phyloP scores from a whole-genome alignment of 2,329 filamentous ascomycete genomes.

The Colletotrichum sojae region DNA sequence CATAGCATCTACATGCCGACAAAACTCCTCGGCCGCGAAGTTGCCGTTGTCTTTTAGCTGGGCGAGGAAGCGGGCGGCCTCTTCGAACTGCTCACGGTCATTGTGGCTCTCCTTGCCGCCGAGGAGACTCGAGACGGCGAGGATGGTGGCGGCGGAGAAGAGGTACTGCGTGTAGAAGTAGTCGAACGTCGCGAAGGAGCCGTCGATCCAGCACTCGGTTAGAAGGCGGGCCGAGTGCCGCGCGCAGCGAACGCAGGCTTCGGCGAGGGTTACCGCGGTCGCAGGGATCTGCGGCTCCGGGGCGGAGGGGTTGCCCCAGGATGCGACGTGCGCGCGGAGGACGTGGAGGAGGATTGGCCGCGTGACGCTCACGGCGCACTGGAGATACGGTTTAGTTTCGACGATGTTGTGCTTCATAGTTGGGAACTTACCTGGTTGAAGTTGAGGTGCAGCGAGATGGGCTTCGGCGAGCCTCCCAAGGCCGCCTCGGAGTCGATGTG shows the following conservation, averaged over 20 bases:
- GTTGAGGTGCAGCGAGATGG: constrained; percentile 51
- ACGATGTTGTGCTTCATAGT: rapidly evolving
- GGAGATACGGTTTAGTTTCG: too few species aligned
- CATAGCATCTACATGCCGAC: constrained; percentile 55
- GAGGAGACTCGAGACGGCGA: constrained; percentile 59
- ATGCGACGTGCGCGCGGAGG: constrained; percentile 48
- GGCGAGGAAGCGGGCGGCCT: constrained; percentile 54
- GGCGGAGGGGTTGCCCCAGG: constrained; percentile 40
- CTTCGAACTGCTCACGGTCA: constrained; percentile 58
- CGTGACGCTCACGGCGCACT: constrained; percentile 53
- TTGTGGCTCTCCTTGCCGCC: constrained; percentile 47
- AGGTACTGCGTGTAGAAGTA: constrained; percentile 63
- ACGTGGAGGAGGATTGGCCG: constrained; percentile 53
- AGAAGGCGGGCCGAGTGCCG: constrained; percentile 59
- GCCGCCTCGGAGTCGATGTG: constrained; percentile 45
- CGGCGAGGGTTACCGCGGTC: constrained; percentile 55
- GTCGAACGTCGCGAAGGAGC: constrained; percentile 62
- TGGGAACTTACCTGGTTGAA: constrained; percentile 44
- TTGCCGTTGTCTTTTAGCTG: constrained; percentile 57
- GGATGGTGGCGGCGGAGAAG: constrained; percentile 60
- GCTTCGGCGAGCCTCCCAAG: constrained; percentile 45
- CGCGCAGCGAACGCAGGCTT: constrained; percentile 61
- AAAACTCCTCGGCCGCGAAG: constrained; percentile 57
- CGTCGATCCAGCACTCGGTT: constrained; percentile 61
- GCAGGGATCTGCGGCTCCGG: constrained; percentile 46